Evolutionary conservation across 2,329 filamentous ascomycete genomes (phyloP), one percentile per base, ranked within the genome.

Genomic region (Verticillium zaregamsianum): DNA sequence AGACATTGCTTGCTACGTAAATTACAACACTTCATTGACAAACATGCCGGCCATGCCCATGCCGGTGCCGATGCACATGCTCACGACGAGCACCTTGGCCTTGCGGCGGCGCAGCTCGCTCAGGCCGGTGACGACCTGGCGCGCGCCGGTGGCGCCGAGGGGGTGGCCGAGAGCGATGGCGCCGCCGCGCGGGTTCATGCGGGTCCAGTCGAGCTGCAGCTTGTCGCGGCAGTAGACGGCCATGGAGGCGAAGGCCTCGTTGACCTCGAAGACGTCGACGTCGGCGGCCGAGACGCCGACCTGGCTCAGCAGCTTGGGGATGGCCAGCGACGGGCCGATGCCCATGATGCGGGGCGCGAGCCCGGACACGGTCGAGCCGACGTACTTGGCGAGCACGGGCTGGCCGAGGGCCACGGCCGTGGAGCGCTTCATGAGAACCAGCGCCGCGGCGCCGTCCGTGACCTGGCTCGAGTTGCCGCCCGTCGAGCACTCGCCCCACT

Each of bases 201-300:
- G 94, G 70, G 83, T 76, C 76, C 84, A 85, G 72, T 91, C 88
- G 58, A 94, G 79, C 66, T 86, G 86, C 58, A 95, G 82, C 67
- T 80, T 86, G 70, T 92, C 83, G 61, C 90, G 79, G 79, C 93
- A 97, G 85, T 97, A 98, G 33, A 97, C 93, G 1, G 92, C 93
- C 95, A 98, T 98, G 59, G 91, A 95, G 25, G 93, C 94, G 71
- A 99, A 99, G 1, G 95, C 95, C 84, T 99, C 95, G 81, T 99
- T 99, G 73, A 99, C 79, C 84, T 98, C 95, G 68, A 94, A 83
- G 39, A 98, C 84, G 72, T 99, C 95, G 65, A 95, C 86, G 69
- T 98, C 95, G 63, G 89, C 85, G 60, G 96, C 80, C 28, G 83
- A 86, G 64, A 99, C 78, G 77, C 90, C 87, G 83, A 90, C 88